Conservation (phyloP, 176 grass and related monocot genomes). For the Musa beccarii region DNA sequence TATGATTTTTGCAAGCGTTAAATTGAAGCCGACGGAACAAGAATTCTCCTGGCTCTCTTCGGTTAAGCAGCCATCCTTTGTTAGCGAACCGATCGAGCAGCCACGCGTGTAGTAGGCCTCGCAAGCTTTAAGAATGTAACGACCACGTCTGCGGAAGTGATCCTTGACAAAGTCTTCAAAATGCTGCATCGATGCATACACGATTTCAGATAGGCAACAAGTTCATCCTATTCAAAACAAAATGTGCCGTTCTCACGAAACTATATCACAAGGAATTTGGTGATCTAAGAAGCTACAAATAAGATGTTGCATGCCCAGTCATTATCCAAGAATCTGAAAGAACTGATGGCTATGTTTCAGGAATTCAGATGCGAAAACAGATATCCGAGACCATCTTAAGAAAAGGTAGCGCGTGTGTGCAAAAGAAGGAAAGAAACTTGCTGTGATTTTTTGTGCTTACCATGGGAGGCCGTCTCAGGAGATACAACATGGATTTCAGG, state of each 20-base stretch:
- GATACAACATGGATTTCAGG: conserved; percentile 91
- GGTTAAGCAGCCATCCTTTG: conserved; percentile 48
- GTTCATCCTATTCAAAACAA: not conserved
- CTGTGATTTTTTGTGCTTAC: conserved; percentile 23
- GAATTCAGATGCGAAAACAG: not conserved
- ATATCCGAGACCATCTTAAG: not conserved
- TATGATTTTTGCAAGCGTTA: conserved; percentile 77
- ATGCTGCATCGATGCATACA: conserved; percentile 39
- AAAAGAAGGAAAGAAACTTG: conserved; percentile 1
- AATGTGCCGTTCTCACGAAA: too few relatives aligned
- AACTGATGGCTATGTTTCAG: not conserved
- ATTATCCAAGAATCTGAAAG: too few relatives aligned
- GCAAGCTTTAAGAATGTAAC: conserved; percentile 87
- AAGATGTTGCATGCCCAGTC: too few relatives aligned
- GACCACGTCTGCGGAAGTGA: conserved; percentile 61
- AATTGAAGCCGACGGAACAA: conserved; percentile 85
- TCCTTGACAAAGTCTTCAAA: conserved; percentile 80
- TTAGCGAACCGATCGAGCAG: conserved; percentile 62
- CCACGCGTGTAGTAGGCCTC: conserved; percentile 68
- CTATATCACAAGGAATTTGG: too few relatives aligned
- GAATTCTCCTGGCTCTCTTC: conserved; percentile 55
- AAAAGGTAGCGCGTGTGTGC: not conserved
- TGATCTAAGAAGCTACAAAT: too few relatives aligned
- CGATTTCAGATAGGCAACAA: not conserved
- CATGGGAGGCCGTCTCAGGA: conserved; percentile 80